A percentile compares a stretch with the other conserved stretches of the same genome.
These are phyloP conservation scores for Xylaria sp. DNA, from an alignment of 2,329 filamentous ascomycete genomes.

Conservation along the genomic window DNA sequence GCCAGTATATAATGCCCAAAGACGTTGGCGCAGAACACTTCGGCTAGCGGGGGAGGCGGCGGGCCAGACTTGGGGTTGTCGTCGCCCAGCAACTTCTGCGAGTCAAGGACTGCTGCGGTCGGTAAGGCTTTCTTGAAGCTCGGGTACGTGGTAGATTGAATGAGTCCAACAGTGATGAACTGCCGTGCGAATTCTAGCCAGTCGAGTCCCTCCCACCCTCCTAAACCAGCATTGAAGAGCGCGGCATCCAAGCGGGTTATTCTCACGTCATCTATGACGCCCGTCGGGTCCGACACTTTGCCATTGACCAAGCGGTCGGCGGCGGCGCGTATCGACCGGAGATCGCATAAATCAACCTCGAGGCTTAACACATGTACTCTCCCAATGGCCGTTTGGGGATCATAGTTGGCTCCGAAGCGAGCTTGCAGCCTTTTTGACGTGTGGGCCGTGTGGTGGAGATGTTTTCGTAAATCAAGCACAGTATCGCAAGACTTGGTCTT, in stretches of 20 bases:
- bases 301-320: conserved; percentile 54
- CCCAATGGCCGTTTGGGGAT: conserved; percentile 50
- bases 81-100: conserved; percentile 42
- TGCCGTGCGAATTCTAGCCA: conserved; percentile 65
- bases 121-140: conserved; percentile 71
- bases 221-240: conserved; percentile 87
- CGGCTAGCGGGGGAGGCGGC: conserved; percentile 68
- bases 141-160: conserved; percentile 77
- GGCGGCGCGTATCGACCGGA: conserved; percentile 56
- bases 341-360: conserved; percentile 65
- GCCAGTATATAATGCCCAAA: conserved; percentile 94
- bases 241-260: conserved; percentile 78
- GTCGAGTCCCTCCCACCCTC: conserved; percentile 81
- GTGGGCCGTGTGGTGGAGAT: conserved; percentile 60
- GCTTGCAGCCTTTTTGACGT: conserved; percentile 47
- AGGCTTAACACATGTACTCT: conserved; percentile 65
- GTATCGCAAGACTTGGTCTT: conserved; percentile 76
- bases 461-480: conserved; percentile 64
- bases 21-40: conserved; percentile 88
- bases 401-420: conserved; percentile 47
- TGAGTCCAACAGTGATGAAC: conserved; percentile 63
- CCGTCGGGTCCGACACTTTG: conserved; percentile 52
- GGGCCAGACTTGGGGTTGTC: conserved; percentile 29
- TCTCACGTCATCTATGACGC: conserved; percentile 46
- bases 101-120: conserved; percentile 51